These are phyloP conservation scores for Vigna nakashimae DNA, from an alignment of 306 rosid species.

Conservation along the genomic window DNA sequence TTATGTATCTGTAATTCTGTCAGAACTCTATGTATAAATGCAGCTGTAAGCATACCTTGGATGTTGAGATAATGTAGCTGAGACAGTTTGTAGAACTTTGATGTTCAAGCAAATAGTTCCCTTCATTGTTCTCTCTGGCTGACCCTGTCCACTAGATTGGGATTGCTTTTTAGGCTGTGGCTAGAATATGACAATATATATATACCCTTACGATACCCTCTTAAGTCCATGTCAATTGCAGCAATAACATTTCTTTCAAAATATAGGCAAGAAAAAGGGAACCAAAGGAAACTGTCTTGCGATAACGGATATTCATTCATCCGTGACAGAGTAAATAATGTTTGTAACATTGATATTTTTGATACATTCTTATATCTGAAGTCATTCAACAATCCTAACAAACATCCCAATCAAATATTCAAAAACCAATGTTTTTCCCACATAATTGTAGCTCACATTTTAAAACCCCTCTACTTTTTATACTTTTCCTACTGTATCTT, in stretches of 20 bases:
- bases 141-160: neutral
- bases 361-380: neutral
- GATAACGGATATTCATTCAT: neutral
- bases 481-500: too few relatives aligned
- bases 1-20: constrained; percentile 37
- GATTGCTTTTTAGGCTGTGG: neutral
- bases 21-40: constrained; percentile 38
- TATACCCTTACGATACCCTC: neutral
- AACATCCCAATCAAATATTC: neutral
- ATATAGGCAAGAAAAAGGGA: neutral
- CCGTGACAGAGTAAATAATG: neutral
- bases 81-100: constrained; percentile 11
- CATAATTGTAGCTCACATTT: neutral
- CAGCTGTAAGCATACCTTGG: constrained; percentile 36
- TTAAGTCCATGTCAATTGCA: neutral
- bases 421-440: neutral
- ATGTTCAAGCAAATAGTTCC: constrained; percentile 22
- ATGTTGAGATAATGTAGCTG: constrained; percentile 32
- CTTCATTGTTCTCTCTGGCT: neutral
- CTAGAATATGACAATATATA: neutral
- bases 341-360: neutral
- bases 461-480: too few relatives aligned
- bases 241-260: neutral
- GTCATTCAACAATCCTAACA: neutral
- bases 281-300: neutral